Conservation (phyloP, 139 green algal genomes). For the Chlamydomonas asymmetrica region DNA sequence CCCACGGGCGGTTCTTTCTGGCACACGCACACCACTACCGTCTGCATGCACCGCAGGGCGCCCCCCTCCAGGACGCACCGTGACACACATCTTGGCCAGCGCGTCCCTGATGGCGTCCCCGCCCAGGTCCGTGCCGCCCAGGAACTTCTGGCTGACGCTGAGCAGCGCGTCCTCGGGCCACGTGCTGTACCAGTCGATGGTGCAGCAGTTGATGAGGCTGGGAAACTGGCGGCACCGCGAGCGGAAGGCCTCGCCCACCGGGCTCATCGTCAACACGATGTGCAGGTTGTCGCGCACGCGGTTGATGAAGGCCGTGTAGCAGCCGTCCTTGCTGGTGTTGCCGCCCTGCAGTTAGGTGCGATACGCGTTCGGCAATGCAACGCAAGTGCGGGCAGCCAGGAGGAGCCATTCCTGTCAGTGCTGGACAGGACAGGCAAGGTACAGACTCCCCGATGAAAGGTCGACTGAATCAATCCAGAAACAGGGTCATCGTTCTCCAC, state of each 20-base stretch:
- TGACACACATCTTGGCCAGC: constrained; percentile 60
- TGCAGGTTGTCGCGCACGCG: constrained; percentile 82
- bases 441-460: no score
- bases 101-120: constrained; percentile 41
- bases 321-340: constrained; percentile 53
- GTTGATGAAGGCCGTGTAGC: constrained; percentile 75
- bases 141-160: constrained; percentile 68
- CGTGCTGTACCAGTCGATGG: constrained; percentile 80
- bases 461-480: no score
- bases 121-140: constrained; percentile 65
- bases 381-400: no score
- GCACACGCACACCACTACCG: no score
- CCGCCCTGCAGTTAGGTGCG: no score
- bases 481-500: no score
- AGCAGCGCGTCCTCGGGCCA: constrained; percentile 64
- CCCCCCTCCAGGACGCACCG: no score
- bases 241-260: constrained; percentile 77
- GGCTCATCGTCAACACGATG: constrained; percentile 80
- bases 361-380: no score
- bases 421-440: no score
- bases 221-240: constrained; percentile 75
- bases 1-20: no score
- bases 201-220: constrained; percentile 83
- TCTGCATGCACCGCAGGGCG: no score
- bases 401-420: no score